A percentile compares a stretch with the other conserved stretches of the same genome.
Conservation (phyloP, 2,329 filamentous ascomycete species). For the Epichloe scottii region DNA sequence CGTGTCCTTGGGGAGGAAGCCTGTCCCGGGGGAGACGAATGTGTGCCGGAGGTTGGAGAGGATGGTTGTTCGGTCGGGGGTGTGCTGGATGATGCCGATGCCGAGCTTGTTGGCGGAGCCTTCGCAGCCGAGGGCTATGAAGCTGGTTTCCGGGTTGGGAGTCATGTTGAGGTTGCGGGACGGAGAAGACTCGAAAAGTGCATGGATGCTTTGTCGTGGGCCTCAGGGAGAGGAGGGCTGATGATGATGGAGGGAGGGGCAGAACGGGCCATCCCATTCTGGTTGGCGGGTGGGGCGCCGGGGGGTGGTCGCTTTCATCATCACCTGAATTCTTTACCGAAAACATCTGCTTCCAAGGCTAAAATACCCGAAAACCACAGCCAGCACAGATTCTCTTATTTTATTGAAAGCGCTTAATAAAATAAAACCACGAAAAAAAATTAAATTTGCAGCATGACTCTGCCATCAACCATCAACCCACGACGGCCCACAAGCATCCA, state of each 20-base stretch:
- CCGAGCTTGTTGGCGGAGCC: conserved; percentile 97
- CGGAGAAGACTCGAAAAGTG: neutral
- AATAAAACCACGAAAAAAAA: neutral
- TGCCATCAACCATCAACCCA: neutral
- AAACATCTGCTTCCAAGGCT: no score
- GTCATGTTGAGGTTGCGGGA: neutral
- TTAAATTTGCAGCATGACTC: neutral
- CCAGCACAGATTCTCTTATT: no score
- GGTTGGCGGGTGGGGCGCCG: neutral
- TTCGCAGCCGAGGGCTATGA: conserved; percentile 54
- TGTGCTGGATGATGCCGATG: conserved; percentile 80
- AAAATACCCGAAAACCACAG: no score
- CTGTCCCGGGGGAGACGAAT: conserved; percentile 81
- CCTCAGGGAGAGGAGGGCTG: neutral
- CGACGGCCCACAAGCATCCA: neutral
- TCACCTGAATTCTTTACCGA: no score
- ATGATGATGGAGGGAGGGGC: neutral
- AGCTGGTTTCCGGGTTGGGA: conserved; percentile 15
- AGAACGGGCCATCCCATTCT: neutral
- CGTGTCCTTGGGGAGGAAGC: conserved; percentile 94
- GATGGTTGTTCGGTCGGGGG: conserved; percentile 44
- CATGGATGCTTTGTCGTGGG: neutral
- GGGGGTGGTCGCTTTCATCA: neutral
- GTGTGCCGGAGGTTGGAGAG: conserved; percentile 93
- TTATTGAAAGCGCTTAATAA: neutral